phyloP scores from a whole-genome alignment of 768 basidiomycete species.

The Thelephora aurantiotincta region DNA sequence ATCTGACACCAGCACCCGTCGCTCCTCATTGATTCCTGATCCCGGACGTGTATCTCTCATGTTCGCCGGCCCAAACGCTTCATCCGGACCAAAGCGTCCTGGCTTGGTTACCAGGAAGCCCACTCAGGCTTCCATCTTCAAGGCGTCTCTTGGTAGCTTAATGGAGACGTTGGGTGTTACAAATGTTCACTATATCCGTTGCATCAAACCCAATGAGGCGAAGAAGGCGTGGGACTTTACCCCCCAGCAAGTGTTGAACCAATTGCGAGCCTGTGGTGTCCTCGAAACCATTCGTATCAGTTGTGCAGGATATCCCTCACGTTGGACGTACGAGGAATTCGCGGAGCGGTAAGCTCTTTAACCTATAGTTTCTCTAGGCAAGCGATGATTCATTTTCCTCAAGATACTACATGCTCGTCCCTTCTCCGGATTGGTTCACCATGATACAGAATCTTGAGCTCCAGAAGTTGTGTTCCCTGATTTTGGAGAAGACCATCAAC shows the following conservation, averaged over 20 bases:
- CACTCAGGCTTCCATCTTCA: constrained; percentile 97
- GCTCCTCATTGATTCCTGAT: constrained; percentile 78
- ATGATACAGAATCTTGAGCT: constrained; percentile 77
- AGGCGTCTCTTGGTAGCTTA: constrained; percentile 78
- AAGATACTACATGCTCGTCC: constrained; percentile 95
- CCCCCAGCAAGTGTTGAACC: constrained; percentile 88
- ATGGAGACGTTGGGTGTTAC: constrained; percentile 98
- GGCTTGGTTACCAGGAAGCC: constrained; percentile 76
- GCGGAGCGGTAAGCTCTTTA: constrained; percentile 67
- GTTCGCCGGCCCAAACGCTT: constrained; percentile 25
- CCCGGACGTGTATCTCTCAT: constrained; percentile 70
- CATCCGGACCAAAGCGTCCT: constrained; percentile 39
- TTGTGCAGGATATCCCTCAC: constrained; percentile 95
- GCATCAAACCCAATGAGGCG: constrained; percentile 96
- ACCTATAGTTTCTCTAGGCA: neutral
- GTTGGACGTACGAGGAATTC: constrained; percentile 98
- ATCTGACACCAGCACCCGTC: constrained; percentile 67
- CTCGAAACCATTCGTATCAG: constrained; percentile 97
- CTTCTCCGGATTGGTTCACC: constrained; percentile 74
- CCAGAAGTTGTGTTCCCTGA: constrained; percentile 64
- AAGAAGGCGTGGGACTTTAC: constrained; percentile 97
- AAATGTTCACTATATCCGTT: constrained; percentile 97
- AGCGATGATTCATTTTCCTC: constrained; percentile 8
- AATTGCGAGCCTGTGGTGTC: constrained; percentile 95
- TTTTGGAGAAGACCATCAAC: constrained; percentile 76